Conservation (phyloP, 2,329 filamentous ascomycete species). For the Sordariomycetes sp. region DNA sequence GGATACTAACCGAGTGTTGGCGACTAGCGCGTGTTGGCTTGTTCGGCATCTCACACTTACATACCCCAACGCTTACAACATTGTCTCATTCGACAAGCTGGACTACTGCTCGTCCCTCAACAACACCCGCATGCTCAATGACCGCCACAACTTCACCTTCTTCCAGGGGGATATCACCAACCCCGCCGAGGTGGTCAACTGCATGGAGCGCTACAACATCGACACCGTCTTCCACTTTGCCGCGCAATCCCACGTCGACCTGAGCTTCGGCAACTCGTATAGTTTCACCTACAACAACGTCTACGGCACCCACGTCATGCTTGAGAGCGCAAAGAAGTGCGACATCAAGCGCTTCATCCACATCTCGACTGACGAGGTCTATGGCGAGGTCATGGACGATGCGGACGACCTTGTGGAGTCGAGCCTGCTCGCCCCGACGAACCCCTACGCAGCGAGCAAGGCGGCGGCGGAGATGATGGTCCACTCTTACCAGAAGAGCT, state of each 20-base stretch:
- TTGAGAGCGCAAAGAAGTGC: constrained; percentile 66
- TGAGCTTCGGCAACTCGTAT: constrained; percentile 76
- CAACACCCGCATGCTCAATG: constrained; percentile 61
- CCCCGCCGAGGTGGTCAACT: constrained; percentile 57
- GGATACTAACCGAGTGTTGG: constrained; percentile 8
- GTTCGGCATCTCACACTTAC: constrained; percentile 67
- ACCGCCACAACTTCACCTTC: constrained; percentile 64
- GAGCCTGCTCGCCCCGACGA: constrained; percentile 67
- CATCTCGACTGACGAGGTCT: constrained; percentile 78
- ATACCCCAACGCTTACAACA: constrained; percentile 64
- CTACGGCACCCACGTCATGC: constrained; percentile 70
- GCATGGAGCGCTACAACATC: constrained; percentile 59
- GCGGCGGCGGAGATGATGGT: constrained; percentile 78
- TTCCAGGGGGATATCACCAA: constrained; percentile 72
- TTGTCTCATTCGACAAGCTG: constrained; percentile 76
- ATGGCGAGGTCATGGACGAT: constrained; percentile 66
- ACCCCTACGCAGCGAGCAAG: constrained; percentile 73
- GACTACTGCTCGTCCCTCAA: constrained; percentile 75
- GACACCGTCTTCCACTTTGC: constrained; percentile 79
- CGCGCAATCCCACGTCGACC: constrained; percentile 74
- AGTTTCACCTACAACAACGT: constrained; percentile 75
- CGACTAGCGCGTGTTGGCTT: constrained; percentile 65
- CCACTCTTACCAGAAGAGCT: constrained; percentile 77
- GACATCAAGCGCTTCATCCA: constrained; percentile 67
- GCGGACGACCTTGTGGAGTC: constrained; percentile 63